Percentiles rank a stretch among this genome's conserved stretches.
phyloP scores from a whole-genome alignment of 2,329 filamentous ascomycete species.

The Sporothrix curviconia region DNA sequence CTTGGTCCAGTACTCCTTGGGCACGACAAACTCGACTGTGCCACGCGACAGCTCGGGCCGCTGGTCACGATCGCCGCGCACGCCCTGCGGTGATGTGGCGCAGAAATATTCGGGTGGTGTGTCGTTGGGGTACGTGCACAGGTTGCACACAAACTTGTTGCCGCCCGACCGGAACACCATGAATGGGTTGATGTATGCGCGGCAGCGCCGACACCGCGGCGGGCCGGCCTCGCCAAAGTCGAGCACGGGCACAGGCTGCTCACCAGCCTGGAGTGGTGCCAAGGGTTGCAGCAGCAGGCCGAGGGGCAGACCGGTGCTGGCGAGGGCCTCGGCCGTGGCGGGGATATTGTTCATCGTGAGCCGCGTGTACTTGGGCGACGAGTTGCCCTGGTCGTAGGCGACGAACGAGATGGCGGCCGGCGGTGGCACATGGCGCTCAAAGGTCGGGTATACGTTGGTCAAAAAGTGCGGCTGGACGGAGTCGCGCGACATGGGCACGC shows the following conservation, averaged over 20 bases:
- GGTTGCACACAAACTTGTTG: constrained; percentile 96
- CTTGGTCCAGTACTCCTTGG: constrained; percentile 98
- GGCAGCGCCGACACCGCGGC: constrained; percentile 83
- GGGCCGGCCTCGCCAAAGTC: constrained; percentile 92
- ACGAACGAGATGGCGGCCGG: constrained; percentile 84
- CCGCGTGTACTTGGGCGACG: constrained; percentile 87
- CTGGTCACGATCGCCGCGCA: constrained; percentile 80
- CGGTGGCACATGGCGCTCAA: constrained; percentile 87
- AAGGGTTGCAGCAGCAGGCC: constrained; percentile 86
- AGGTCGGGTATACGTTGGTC: constrained; percentile 84
- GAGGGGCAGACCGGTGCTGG: constrained; percentile 74
- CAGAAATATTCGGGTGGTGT: constrained; percentile 88
- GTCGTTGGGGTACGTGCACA: constrained; percentile 96
- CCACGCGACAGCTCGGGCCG: constrained; percentile 84
- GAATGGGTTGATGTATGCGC: constrained; percentile 97
- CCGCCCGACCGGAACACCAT: constrained; percentile 95
- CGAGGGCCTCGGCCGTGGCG: constrained; percentile 68
- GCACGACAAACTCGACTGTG: constrained; percentile 92
- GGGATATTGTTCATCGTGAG: constrained; percentile 93
- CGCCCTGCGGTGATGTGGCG: constrained; percentile 78
- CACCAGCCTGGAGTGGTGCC: constrained; percentile 73
- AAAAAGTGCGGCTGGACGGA: constrained; percentile 76
- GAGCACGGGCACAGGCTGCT: constrained; percentile 80
- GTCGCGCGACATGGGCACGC: constrained; percentile 80
- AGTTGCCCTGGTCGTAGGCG: constrained; percentile 92